Evolutionary conservation across 2,329 filamentous ascomycete species (phyloP), one percentile per base, ranked within the genome.

Genomic region (Didymellaceae sp.): DNA sequence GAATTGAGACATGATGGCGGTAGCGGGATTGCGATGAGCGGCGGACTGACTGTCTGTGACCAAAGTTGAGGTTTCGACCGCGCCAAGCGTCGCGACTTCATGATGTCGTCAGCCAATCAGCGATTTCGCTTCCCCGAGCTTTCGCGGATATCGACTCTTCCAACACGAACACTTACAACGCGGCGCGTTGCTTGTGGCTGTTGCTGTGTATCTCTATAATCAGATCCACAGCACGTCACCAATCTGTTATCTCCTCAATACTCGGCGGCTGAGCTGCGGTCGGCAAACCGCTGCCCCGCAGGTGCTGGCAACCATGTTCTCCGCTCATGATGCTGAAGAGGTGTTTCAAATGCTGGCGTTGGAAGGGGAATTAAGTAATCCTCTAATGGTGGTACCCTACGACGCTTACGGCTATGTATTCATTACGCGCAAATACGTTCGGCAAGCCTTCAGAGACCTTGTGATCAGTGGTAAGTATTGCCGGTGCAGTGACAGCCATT

Each of bases 1-100:
- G 77, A 96, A 97, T 79, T 92, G 89, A 38, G 90, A 71, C 72
- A 74, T 74, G 63, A 51, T 65, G 70, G 58, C 65, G 58, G 47
- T 41, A 30, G 57, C 33, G 24, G 31, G 30, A 31, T 42, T 34
- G 38, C 55, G 56, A 56, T 63, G 44, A 31, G 21, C 45, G 22
- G 32, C 24, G 32, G 33, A 14, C n/a, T 30, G 37, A 30, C 26
- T 33, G 20, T 46, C 32, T 34, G 42, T 20, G 25, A 26, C 42
- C 17, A 14, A 42, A 28, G 37, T 46, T 33, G 38, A 46, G 38
- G 37, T 38, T 39, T 25, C 11, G 8, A 26, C 11, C 22, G 24
- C 47, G 57, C 48, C 42, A 57, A 45, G 54, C 22, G 45, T 52
- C 59, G 33, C 45, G 46, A 46, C 48, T 51, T 52, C 45, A 26